Base-by-base conservation (phyloP, 352 stramenopile genomes). In the Phytopythium oedochilum region DNA sequence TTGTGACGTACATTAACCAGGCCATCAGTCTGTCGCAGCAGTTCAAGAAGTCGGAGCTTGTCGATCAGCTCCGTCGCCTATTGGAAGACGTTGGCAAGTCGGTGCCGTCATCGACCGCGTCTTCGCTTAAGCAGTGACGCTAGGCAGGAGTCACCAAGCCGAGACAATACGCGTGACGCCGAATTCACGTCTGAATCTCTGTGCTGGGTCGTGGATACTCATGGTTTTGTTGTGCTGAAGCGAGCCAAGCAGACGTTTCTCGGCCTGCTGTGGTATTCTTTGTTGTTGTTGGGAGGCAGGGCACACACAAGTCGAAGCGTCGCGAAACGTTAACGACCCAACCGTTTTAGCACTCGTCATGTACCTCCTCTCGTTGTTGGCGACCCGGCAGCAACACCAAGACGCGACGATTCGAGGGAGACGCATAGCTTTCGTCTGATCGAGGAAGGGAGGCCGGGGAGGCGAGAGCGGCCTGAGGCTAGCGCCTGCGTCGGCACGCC, bases 1-100 rank as follows among this genome's bases (percentile, higher is more conserved):
- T 79, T 29, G 70, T 78, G 42, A 90, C 83, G 22, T 92, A 93
- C 57, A 84, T 91, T 7, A 51, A 75, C 23, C 78, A 91, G 62
- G 80, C 83, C 1, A 86, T 91, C 50, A 51, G 54, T 2, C 64
- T 84, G 54, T 75, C 78, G 10, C 53, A 75, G 54, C 66, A 88
- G 57, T 93, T 91, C 58, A 87, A 88, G 59, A 88, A 93, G 58
- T 59, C 63, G 5, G 52, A 55, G 2, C 60, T 92, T n/a, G 69
- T 86, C 39, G 54, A 59, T 20, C 65, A 88, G 25, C 58, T 92
- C 17, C 59, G 71, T 35, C 55, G 61, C 26, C 60, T 89, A 23
- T 60, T 75, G 45, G 55, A 72, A 26, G 62, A 75, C 69, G 46
- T 72, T 1, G 22, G 15, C 23, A 48, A 22, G 22, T 15, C 14